Conservation (phyloP, 2,329 filamentous ascomycete genomes). For the Ophiocordyceps camponoti-leonardi region DNA sequence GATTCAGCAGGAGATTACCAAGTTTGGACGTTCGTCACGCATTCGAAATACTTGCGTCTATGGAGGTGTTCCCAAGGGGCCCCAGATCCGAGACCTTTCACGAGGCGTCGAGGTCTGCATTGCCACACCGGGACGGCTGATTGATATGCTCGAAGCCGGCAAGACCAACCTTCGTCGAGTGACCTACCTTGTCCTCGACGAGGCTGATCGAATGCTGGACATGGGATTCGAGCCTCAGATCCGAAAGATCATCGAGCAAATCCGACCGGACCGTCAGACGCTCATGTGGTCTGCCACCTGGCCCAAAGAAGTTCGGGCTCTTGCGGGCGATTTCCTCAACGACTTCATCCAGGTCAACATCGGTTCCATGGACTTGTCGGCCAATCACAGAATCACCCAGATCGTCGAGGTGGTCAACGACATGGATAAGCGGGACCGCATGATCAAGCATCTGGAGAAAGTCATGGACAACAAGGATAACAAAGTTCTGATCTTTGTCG, state of each 20-base stretch:
- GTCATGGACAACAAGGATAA: conserved; percentile 93
- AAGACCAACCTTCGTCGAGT: conserved; percentile 97
- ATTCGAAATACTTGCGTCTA: conserved; percentile 99
- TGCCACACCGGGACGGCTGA: conserved; percentile 90
- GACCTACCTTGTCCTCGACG: conserved; percentile 94
- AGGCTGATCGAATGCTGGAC: conserved; percentile 98
- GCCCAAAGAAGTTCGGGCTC: conserved; percentile 93
- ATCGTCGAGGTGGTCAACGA: conserved; percentile 92
- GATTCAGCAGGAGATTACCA: conserved; percentile 96
- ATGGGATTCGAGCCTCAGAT: conserved; percentile 99
- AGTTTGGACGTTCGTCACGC: conserved; percentile 93
- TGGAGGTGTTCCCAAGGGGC: conserved; percentile 94
- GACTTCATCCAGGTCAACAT: conserved; percentile 99
- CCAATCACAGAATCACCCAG: conserved; percentile 96
- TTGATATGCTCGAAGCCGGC: conserved; percentile 95
- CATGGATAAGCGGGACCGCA: conserved; percentile 92
- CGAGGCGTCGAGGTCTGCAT: conserved; percentile 97
- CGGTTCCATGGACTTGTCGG: conserved; percentile 85
- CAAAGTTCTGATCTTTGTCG: conserved; percentile 91
- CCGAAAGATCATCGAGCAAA: conserved; percentile 95
- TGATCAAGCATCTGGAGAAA: conserved; percentile 95
- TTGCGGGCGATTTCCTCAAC: conserved; percentile 78
- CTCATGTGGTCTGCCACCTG: conserved; percentile 99
- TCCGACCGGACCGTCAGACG: conserved; percentile 94
- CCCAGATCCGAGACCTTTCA: conserved; percentile 86